These are phyloP conservation scores for Collybiopsis confluens DNA, from an alignment of 768 basidiomycete genomes.

Conservation along the genomic window DNA sequence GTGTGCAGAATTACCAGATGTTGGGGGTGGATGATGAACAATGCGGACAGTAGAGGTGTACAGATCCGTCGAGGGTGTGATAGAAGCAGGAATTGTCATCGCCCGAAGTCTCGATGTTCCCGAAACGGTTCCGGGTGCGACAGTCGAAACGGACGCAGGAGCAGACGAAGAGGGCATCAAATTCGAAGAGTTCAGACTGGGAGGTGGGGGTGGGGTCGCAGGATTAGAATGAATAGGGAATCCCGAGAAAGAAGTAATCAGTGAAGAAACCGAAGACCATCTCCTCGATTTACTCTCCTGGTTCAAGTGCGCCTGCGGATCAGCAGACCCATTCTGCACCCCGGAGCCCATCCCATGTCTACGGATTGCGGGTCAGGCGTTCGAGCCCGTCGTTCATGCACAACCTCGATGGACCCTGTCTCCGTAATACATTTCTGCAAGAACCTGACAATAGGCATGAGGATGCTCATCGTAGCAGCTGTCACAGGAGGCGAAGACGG, in stretches of 20 bases:
- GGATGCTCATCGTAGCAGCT: constrained; percentile 46
- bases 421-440: constrained; percentile 53
- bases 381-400: not conserved
- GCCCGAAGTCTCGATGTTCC: constrained; percentile 8
- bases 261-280: constrained; percentile 40
- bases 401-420: not conserved
- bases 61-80: constrained; percentile 14
- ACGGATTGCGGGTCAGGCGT: not conserved
- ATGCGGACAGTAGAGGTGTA: not conserved
- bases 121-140: not conserved
- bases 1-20: constrained; percentile 9
- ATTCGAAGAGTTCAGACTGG: not conserved
- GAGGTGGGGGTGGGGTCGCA: constrained; percentile 14
- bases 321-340: not conserved
- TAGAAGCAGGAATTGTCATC: constrained; percentile 17
- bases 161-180: too few species aligned
- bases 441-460: constrained; percentile 65
- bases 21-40: not conserved
- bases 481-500: constrained; percentile 62
- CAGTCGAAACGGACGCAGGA: too few species aligned
- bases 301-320: not conserved
- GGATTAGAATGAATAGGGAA: constrained; percentile 22
- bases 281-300: constrained; percentile 20
- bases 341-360: not conserved
- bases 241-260: constrained; percentile 35